phyloP scores from a whole-genome alignment of 2,329 filamentous ascomycete species.

The Paradendryphiella salina region DNA sequence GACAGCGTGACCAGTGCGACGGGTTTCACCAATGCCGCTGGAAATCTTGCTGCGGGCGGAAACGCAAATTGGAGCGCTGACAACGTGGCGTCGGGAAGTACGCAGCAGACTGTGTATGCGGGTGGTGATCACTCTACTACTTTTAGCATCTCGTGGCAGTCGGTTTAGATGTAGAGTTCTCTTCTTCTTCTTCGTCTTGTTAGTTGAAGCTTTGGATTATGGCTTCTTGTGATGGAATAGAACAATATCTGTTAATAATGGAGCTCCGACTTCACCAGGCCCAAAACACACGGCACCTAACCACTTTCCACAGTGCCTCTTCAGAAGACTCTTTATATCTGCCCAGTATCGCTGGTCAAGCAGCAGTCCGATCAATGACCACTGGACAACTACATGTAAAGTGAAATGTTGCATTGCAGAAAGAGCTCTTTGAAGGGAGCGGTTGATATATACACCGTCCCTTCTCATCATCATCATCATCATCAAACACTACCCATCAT shows the following conservation, averaged over 20 bases:
- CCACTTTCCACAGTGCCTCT: too few relatives aligned
- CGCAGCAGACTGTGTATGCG: slow-evolving; percentile 52
- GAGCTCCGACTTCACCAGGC: too few relatives aligned
- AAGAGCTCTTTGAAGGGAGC: neutral
- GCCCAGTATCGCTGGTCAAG: neutral
- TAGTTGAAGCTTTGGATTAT: too few relatives aligned
- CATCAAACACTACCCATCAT: slow-evolving; percentile 2
- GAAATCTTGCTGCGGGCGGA: slow-evolving; percentile 46
- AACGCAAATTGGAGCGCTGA: slow-evolving; percentile 51
- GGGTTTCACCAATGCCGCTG: slow-evolving; percentile 47
- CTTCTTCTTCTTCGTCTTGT: too few relatives aligned
- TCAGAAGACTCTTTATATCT: too few relatives aligned
- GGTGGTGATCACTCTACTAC: slow-evolving; percentile 37
- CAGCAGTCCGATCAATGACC: neutral
- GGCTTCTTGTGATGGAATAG: too few relatives aligned
- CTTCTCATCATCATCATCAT: neutral
- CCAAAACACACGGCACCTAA: too few relatives aligned
- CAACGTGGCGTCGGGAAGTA: slow-evolving; percentile 48
- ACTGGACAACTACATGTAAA: neutral
- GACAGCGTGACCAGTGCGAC: slow-evolving; percentile 50
- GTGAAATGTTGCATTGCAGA: neutral
- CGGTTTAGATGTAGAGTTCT: neutral
- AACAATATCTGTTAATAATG: too few relatives aligned
- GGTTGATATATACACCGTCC: neutral
- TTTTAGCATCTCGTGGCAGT: slow-evolving; percentile 48